Base-by-base conservation (phyloP, 495 filamentous ascomycete species). In the Penicillium cinerascens region DNA sequence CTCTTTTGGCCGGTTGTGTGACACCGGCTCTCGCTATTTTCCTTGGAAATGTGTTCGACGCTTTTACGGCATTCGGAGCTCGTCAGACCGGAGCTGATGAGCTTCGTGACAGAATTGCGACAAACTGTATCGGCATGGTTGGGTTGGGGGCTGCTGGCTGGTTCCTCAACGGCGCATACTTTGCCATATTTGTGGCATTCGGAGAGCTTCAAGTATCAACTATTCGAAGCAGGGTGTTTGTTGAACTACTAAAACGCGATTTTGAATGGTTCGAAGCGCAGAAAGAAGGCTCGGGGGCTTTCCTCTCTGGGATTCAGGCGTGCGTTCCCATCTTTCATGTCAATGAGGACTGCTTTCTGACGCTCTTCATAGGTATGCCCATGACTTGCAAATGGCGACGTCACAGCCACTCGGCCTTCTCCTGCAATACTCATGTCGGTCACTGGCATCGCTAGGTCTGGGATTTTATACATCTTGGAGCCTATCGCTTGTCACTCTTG, bases 241-340 rank as follows among this genome's bases (percentile, higher is more conserved):
- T 69, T 1, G 80, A 79, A 2, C 66, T 97, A 16, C 58, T 95
- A 18, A 61, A 74, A 15, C 91, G 87, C 63, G 83, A 92, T 25
- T 79, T 95, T 51, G 77, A 75, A 45, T 98, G 92, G 91, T 97
- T 88, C 59, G 91, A 97, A 63, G 72, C 74, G 37, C 74, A 85
- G 38, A 72, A 77, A 55, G 80, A 87, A 57, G 93, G 92, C 4
- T 79, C 90, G 33, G 81, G 81, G 4, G 85, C 87, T 9, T 73
- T 95, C 37, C 63, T 93, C 15, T 82, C 84, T 13, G 72, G 81
- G 38, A 69, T 91, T 10, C 85, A 93, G 72, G 87, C 82, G 92
- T 95, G 73, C 67, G 81, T 65, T 23, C 35, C n/a, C 43, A n/a
- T 57, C 13, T 10, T 18, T 11, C 4, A 10, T 33, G 6, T 10